Percentiles rank a stretch among this genome's conserved stretches.
Conservation (phyloP, 441 rosid genomes). For the Pelargonium fulgidum region DNA sequence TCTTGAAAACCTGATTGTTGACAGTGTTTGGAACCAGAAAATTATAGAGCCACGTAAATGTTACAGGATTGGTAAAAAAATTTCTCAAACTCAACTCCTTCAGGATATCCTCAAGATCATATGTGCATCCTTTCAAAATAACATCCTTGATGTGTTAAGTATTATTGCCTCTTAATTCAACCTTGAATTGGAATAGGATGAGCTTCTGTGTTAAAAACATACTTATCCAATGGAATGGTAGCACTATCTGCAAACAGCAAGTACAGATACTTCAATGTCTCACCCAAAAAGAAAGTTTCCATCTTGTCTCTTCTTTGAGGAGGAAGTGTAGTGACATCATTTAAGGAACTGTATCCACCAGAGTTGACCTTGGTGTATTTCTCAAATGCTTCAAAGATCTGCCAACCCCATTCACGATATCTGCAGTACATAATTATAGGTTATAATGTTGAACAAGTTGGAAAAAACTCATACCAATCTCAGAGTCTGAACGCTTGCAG, state of each 20-base stretch:
- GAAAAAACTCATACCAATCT: neutral
- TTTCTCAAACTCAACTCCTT: slow-evolving; percentile 11
- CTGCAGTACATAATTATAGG: slow-evolving; percentile 35
- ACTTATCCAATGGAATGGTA: slow-evolving; percentile 69
- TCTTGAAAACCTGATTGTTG: slow-evolving; percentile 14
- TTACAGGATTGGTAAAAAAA: slow-evolving; percentile 15
- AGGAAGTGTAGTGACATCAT: slow-evolving; percentile 74
- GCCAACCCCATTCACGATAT: slow-evolving; percentile 97
- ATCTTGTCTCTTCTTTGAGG: slow-evolving; percentile 83
- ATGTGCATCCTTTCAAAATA: slow-evolving; percentile 15
- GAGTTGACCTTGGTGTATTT: slow-evolving; percentile 68
- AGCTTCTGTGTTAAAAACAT: slow-evolving; percentile 87
- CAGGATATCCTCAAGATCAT: slow-evolving; percentile 12
- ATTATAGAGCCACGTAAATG: slow-evolving; percentile 10
- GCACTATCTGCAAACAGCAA: slow-evolving; percentile 78
- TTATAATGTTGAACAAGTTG: slow-evolving; percentile 16
- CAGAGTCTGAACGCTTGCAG: neutral
- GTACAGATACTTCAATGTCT: slow-evolving; percentile 80
- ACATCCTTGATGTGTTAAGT: slow-evolving; percentile 13
- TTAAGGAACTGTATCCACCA: slow-evolving; percentile 81
- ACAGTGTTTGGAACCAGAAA: slow-evolving; percentile 18
- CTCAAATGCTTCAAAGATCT: slow-evolving; percentile 91
- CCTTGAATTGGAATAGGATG: slow-evolving; percentile 72
- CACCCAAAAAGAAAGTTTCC: slow-evolving; percentile 91
- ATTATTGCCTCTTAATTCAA: slow-evolving; percentile 20